Base-by-base conservation (phyloP, 2,329 filamentous ascomycete species). In the Epichloe bromicola region DNA sequence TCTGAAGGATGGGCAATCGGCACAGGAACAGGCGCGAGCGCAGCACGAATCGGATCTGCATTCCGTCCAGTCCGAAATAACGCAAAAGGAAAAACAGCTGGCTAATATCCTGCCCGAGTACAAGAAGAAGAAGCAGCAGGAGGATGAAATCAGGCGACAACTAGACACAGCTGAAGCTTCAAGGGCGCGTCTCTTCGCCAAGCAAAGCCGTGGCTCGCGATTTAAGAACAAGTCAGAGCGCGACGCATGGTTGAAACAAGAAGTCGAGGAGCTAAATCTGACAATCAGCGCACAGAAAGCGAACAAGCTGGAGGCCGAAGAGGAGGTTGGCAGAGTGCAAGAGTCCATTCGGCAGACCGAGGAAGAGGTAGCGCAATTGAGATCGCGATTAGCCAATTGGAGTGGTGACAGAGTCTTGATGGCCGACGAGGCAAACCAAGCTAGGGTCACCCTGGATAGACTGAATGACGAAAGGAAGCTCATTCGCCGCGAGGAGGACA, bases 151-250 rank as follows among this genome's bases (percentile, higher is more conserved):
- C 30, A 84, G 83, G 60, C 74, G 83, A 51, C 80, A 85, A 53
- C 74, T 97, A 11, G 85, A 89, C 45, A 75, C 85, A 47, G 85
- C 85, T 0, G 86, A 94, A 60, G 83, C 83, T 7, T 77, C 79
- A 5, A 78, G 87, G 41, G 82, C 86, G 56, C 83, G 90, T 38
- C 77, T 98, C 7, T 88, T 95, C 62, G 87, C 86, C 48, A 98
- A 98, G 66, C 91, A 98, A 68, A 88, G 85, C 42, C 84, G 91
- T 44, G 89, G 86, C 57, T 85, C 86, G 17, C 85, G 88, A 55
- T 98, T 95, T 67, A 85, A 78, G 62, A 94, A 82, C 65, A 95
- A 95, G 71, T 78, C 80, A 8, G 88, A 97, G 63, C 83, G 94
- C 42, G 91, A 98, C 65, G 78, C 80, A 37, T 96, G 81, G 74